phyloP scores from a whole-genome alignment of 2,329 filamentous ascomycete species.

The Cytospora mali region DNA sequence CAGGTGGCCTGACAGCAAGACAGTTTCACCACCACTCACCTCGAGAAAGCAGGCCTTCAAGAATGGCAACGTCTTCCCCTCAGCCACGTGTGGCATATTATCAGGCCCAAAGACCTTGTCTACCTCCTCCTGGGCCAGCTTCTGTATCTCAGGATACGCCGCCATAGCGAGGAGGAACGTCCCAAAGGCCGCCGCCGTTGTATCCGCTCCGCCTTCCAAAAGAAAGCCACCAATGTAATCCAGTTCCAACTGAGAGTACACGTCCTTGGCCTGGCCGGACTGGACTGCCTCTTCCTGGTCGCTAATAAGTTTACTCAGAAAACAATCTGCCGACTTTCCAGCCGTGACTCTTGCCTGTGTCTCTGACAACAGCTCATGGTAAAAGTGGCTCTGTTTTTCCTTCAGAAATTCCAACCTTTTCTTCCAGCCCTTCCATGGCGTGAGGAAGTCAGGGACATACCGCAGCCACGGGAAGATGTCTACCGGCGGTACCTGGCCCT shows the following conservation, averaged over 20 bases:
- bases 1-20: neutral
- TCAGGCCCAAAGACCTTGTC: conserved; percentile 25
- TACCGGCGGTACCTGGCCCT: conserved; percentile 27
- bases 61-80: conserved; percentile 26
- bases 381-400: conserved; percentile 27
- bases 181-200: conserved; percentile 24
- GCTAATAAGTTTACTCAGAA: conserved; percentile 21
- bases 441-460: conserved; percentile 30
- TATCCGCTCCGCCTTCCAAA: conserved; percentile 30
- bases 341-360: conserved; percentile 24
- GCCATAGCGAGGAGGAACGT: conserved; percentile 29
- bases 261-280: conserved; percentile 17
- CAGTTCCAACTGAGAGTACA: conserved; percentile 26
- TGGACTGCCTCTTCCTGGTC: conserved; percentile 6
- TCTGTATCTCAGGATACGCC: conserved; percentile 27
- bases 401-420: conserved; percentile 18
- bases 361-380: conserved; percentile 27
- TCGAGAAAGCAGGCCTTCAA: conserved; percentile 30
- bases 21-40: conserved; percentile 17
- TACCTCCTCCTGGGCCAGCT: conserved; percentile 29
- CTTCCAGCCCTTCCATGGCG: conserved; percentile 32
- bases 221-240: conserved; percentile 29
- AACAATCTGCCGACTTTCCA: conserved; percentile 27
- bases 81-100: conserved; percentile 19
- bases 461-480: conserved; percentile 32